Evolutionary conservation across 129 eudicot genomes (phyloP), one percentile per base, ranked within the genome.

Genomic region (Arctium minus): DNA sequence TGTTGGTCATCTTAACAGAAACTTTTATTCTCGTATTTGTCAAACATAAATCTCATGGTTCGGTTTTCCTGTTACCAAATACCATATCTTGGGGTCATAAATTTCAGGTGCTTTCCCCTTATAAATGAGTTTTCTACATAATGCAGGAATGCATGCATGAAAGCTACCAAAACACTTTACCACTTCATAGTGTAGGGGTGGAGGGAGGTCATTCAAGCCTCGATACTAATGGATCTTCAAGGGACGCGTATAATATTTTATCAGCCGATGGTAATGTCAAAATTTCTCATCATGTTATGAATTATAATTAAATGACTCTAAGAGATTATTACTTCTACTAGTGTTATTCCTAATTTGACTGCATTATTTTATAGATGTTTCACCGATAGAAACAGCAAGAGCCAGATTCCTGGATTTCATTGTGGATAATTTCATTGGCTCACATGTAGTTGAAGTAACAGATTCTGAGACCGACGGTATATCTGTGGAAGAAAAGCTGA

Each of bases 91-190:
- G 11, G 38, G 46, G 36, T 33, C 36, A 33, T 33, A 33, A 33
- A 33, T 42, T 42, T 42, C 48, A 42, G 48, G 10, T 42, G 48
- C 48, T 42, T 48, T 15, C 22, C 31, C 36, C 70, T 48, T 72
- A 36, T 53, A 72, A 74, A 9, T 22, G 46, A 42, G 18, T 35
- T 42, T 67, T 70, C 10, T 67, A 72, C 70, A 56, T 83, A 78
- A 72, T 83, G 81, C 90, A 96, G 99, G 99, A 91, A 22, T 91
- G 98, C 90, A 86, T 96, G 90, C 92, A 93, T 82, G 99, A 96
- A 75, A 78, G 93, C 27, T 93, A 88, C 88, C 86, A 88, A 68
- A 86, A 84, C 80, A 84, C 93, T 35, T 74, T 96, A 72, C 90
- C 97, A 12, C 94, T 89, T 83, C 97, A 91, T 39, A 79, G 73